Evolutionary conservation across 306 rosid genomes (phyloP), one percentile per base, ranked within the genome.

Genomic region (Astragalus membranaceus): DNA sequence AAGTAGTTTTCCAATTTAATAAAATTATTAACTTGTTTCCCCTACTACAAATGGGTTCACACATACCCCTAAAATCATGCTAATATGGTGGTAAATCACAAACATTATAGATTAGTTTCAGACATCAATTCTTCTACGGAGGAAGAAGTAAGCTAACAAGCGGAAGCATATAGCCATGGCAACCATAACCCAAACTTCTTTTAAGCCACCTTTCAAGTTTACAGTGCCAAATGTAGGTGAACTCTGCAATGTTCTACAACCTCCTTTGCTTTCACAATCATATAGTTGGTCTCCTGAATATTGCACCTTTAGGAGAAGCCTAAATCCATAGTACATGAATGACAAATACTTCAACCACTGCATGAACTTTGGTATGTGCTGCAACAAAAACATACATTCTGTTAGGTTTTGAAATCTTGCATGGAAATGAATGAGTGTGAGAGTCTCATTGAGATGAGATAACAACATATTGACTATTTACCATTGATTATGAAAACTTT

Each of bases 281-380:
- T 87, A 94, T 14, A 87, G 20, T 8, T 94, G 74, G 3, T 94
- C 96, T 55, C 95, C 97, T 36, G 96, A 80, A 67, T 94, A 94
- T 10, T 94, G 98, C 73, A 94, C 97, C 53, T 94, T 94, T 10
- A 94, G 80, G 0, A 94, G 88, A 14, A 94, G 86, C 71, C 96
- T 84, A 46, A 90, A 94, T 8, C 98, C 97, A 61, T 90, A 87
- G 83, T 83, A 94, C 94, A 94, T 80, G 85, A 90, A 90, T 1
- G 98, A 94, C 42, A 87, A 10, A 70, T 90, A 88, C 88, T 94
- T 94, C 82, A 94, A 61, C 98, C 98, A 90, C 23, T 72, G 67
- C 95, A 88, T 88, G 78, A 90, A 90, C 75, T 78, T 79, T 8
- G 97, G 97, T 78, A 90, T 90, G 73, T 90, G 98, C 97, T 94